Evolutionary conservation across 352 stramenopile genomes (phyloP).

Genomic region (Phytophthora multivora): DNA sequence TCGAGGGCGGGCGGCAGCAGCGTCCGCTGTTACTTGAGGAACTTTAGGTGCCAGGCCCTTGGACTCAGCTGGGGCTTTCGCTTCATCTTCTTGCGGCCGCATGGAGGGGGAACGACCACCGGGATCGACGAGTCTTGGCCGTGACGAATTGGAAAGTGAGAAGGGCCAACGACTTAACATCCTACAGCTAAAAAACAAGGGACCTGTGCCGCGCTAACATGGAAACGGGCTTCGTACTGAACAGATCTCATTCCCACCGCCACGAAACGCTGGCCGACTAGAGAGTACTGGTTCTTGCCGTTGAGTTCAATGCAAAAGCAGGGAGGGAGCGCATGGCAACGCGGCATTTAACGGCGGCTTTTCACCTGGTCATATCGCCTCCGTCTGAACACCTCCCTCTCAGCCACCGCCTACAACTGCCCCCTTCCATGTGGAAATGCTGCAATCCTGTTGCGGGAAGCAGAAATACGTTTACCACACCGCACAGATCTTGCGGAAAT

Average conservation of each 20-base stretch:
- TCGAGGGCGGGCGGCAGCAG: constrained; percentile 18
- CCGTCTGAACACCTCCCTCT: no score
- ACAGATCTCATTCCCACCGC: constrained; percentile 1
- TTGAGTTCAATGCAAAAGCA: neutral
- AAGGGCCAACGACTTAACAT: constrained; percentile 18
- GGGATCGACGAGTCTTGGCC: neutral
- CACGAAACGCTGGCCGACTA: neutral
- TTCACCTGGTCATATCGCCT: neutral
- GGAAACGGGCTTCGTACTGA: neutral
- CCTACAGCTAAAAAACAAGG: neutral
- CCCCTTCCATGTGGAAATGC: no score
- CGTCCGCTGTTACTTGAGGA: constrained; percentile 20
- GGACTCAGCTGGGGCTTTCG: constrained; percentile 4
- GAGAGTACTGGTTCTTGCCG: neutral
- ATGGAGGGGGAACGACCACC: constrained; percentile 16
- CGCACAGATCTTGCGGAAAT: no score
- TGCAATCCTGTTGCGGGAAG: no score
- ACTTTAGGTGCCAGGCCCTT: constrained; percentile 24
- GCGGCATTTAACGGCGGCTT: neutral
- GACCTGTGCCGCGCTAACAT: neutral
- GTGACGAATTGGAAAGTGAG: constrained; percentile 30
- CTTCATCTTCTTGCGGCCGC: constrained; percentile 11
- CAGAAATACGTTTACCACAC: no score
- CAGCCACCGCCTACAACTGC: no score
- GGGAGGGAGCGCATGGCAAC: neutral